phyloP scores from a whole-genome alignment of 2,329 filamentous ascomycete species.

The Aureobasidium sp. region DNA sequence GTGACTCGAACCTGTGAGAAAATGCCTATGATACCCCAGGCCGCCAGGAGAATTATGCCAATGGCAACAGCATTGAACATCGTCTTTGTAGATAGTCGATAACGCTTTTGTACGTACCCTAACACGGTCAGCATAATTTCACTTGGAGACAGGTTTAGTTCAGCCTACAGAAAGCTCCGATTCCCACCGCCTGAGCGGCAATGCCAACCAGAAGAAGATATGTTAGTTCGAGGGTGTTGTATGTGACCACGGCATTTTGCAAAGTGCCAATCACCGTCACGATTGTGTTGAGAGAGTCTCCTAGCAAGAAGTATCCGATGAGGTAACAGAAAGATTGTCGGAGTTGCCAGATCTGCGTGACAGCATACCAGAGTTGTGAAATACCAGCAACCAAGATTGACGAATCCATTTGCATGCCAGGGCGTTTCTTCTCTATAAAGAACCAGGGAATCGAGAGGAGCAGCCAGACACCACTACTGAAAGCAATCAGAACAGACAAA shows the following conservation, averaged over 20 bases:
- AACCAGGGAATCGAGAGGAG: constrained; percentile 60
- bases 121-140: not conserved
- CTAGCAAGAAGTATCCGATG: constrained; percentile 57
- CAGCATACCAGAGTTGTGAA: constrained; percentile 51
- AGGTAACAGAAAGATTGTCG: constrained; percentile 60
- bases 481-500: constrained; percentile 55
- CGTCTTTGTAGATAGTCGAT: constrained; percentile 51
- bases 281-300: constrained; percentile 62
- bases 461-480: constrained; percentile 56
- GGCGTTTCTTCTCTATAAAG: constrained; percentile 52
- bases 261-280: constrained; percentile 58
- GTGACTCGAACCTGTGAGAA: constrained; percentile 34
- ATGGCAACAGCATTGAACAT: constrained; percentile 61
- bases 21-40: constrained; percentile 52
- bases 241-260: constrained; percentile 56
- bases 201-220: constrained; percentile 61
- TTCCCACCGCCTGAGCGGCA: constrained; percentile 52
- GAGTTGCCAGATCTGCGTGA: constrained; percentile 52
- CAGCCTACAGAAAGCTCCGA: constrained; percentile 49
- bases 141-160: not conserved
- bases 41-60: constrained; percentile 51
- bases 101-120: constrained; percentile 47
- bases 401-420: constrained; percentile 45
- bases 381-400: constrained; percentile 51
- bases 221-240: constrained; percentile 55